Evolutionary conservation across 2,329 filamentous ascomycete genomes (phyloP), one percentile per base, ranked within the genome.

Genomic region (Talaromyces sp.): DNA sequence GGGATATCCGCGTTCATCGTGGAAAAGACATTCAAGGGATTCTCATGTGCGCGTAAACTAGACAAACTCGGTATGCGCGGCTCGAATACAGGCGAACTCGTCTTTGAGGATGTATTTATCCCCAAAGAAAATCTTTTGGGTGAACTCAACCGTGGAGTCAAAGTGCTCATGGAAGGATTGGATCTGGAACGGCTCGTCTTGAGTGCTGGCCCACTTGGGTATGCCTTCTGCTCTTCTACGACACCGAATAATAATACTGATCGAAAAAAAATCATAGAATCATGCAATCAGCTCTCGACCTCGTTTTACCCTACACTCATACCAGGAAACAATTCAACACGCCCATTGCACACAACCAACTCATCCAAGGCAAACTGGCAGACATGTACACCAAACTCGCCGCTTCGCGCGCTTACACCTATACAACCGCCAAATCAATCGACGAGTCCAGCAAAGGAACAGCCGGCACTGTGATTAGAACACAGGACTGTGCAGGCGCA

Each of bases 61-160:
- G 93, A 97, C 80, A 97, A 99, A 78, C 88, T 99, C 74, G 94
- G 94, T 65, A 99, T 99, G 94, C 85, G 94, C 58, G 94, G 94
- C 60, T 94, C 89, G 65, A 97, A 97, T 76, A 97, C 94, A 0
- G 94, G 94, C 67, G 94, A 97, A 75, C 83, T 97, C 22, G 83
- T 93, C 57, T 95, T 97, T 65, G 91, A 96, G 62, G 81, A 87
- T 64, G 91, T 97, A 59, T 96, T 97, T 69, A 91, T 97, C 6
- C 91, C 94, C 3, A 77, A 79, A 8, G 87, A 88, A 67, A 90
- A 96, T 71, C 75, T 97, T 0, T 82, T 99, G 0, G 94, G 94
- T 31, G 74, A 83, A 39, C 69, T 96, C 59, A 89, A 96, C 77
- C 84, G 83, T 54, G 94, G 94, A 62, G 92, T 96, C 25, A 85